Evolutionary conservation across 2,329 filamentous ascomycete species (phyloP).

Genomic region (Ophiocordyceps sinensis): DNA sequence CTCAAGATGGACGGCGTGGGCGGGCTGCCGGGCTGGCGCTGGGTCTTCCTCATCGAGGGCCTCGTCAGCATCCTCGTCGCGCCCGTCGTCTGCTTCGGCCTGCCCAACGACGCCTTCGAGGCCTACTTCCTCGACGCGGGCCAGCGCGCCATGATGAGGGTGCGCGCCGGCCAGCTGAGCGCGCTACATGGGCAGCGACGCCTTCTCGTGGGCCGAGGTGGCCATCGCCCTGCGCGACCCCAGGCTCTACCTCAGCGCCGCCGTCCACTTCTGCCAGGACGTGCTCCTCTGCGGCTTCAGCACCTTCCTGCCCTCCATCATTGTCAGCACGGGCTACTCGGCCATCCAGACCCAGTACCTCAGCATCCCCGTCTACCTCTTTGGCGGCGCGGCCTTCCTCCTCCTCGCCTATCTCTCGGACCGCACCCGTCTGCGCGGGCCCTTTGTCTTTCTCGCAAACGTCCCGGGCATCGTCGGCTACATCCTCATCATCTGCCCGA

Average conservation of each 20-base stretch:
- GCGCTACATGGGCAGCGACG: constrained; percentile 31
- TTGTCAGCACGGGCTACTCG: constrained; percentile 34
- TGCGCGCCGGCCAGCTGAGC: constrained; percentile 27
- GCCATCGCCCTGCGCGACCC: constrained; percentile 30
- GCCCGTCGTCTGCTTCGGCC: constrained; percentile 27
- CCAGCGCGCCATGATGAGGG: constrained; percentile 34
- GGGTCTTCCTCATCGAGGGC: constrained; percentile 36
- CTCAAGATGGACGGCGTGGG: constrained; percentile 29
- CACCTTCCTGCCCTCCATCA: constrained; percentile 42
- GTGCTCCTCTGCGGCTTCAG: constrained; percentile 41
- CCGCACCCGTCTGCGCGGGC: constrained; percentile 16
- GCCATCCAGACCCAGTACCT: constrained; percentile 36
- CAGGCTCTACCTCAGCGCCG: constrained; percentile 31
- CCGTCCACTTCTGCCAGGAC: constrained; percentile 36
- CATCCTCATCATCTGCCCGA: constrained; percentile 30
- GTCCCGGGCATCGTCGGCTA: constrained; percentile 33
- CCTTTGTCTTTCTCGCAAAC: constrained; percentile 42
- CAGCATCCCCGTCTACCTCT: constrained; percentile 41
- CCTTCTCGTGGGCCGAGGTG: constrained; percentile 36
- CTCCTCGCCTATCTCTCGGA: constrained; percentile 31
- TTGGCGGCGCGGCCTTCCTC: constrained; percentile 31
- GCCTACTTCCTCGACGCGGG: constrained; percentile 33
- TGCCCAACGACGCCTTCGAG: constrained; percentile 29
- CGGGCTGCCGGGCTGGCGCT: constrained; percentile 31
- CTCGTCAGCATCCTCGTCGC: constrained; percentile 26